Evolutionary conservation across 768 basidiomycete species (phyloP), one percentile per base, ranked within the genome.

Genomic region (Boletus subcaerulescens): DNA sequence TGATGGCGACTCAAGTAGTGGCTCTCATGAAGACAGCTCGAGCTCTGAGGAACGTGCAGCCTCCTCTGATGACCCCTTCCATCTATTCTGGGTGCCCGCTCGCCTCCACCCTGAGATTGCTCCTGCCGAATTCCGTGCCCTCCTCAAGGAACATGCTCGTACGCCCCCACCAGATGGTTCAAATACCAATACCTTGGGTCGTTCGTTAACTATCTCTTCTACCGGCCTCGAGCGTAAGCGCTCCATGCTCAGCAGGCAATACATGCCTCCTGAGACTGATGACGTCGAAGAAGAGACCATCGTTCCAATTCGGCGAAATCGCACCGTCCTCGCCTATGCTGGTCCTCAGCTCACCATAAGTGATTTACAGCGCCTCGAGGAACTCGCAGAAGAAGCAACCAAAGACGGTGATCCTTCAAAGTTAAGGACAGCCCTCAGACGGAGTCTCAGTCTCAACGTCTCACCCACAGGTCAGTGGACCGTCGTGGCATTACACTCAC

Each of bases 51-150:
- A 71, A 24, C 69, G 63, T 47, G 51, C 40, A 9, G 12, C 41
- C n/a, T n/a, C 65, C 20, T 70, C 80, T 38, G 86, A 91, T 63
- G 91, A 96, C 74, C 87, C 91, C 3, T 86, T 87, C 64, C 89
- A 93, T 71, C 83, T 98, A 60, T 98, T 98, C 79, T 99, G 97
- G 97, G 93, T 99, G 29, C 97, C 97, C 50, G 97, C 97, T 15
- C 84, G 88, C 54, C 78, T 98, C 35, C 97, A 98, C 69, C 97
- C 97, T 31, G 97, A 99, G 76, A 91, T 99, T 65, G 96, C 95
- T 0, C 97, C 97, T 22, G 89, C 86, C 45, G 94, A 98, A 71
- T 99, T 99, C 72, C 84, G 92, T 48, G 89, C 86, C 12, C 98
- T 99, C 69, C 83, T 99, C 62, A 91, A 94, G 70, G 91, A 96